Percentiles rank a stretch among this genome's conserved stretches.
Evolutionary conservation across 495 filamentous ascomycete genomes (phyloP).

Genomic region (Hypoxylon cercidicola): DNA sequence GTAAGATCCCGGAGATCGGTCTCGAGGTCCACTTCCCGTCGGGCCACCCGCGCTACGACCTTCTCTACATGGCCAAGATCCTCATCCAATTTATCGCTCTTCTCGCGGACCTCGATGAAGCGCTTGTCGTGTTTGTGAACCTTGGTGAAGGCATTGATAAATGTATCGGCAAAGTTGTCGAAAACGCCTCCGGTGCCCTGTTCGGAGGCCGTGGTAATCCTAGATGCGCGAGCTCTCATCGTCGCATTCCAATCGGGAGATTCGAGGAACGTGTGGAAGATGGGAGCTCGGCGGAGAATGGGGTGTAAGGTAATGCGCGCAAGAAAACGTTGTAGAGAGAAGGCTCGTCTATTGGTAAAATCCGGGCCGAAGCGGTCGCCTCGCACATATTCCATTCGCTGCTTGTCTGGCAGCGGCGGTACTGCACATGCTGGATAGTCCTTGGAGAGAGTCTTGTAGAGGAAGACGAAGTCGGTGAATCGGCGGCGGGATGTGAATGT

Average conservation of each 20-base stretch:
- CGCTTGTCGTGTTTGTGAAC: conserved; percentile 94
- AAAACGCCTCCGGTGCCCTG: conserved; percentile 73
- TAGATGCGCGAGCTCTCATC: conserved; percentile 79
- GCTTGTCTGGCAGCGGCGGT: conserved; percentile 95
- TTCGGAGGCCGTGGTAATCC: conserved; percentile 63
- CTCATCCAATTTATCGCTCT: conserved; percentile 93
- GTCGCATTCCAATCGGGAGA: conserved; percentile 94
- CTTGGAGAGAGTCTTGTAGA: conserved; percentile 86
- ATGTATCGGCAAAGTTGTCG: conserved; percentile 93
- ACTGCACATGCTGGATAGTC: conserved; percentile 94
- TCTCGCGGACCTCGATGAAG: conserved; percentile 93
- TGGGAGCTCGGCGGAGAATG: conserved; percentile 80
- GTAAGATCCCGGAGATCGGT: conserved; percentile 88
- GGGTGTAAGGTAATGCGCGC: conserved; percentile 89
- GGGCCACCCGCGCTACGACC: conserved; percentile 86
- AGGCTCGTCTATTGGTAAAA: conserved; percentile 89
- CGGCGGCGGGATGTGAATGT: conserved; percentile 82
- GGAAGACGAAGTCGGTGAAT: conserved; percentile 97
- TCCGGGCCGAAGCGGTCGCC: conserved; percentile 94
- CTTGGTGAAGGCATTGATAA: conserved; percentile 96
- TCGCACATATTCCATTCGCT: conserved; percentile 97
- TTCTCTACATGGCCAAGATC: conserved; percentile 94
- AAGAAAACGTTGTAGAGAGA: conserved; percentile 92
- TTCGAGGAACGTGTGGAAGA: conserved; percentile 91
- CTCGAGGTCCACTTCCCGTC: conserved; percentile 89